Evolutionary conservation across 768 basidiomycete species (phyloP), one percentile per base, ranked within the genome.

Genomic region (Auriscalpium orientale): DNA sequence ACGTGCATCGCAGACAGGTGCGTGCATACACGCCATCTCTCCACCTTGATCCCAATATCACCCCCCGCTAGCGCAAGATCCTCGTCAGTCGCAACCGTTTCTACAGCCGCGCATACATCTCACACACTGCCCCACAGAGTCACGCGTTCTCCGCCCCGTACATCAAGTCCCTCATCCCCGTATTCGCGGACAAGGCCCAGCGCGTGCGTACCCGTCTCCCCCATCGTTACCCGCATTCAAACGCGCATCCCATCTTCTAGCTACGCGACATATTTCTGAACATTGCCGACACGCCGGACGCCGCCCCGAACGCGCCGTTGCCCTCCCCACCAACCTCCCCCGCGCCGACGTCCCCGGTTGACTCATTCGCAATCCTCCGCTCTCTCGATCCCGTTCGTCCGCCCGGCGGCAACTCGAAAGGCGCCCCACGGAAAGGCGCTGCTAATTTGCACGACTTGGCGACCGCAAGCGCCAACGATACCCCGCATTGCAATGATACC

Each of bases 171-270:
- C 65, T 82, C 15, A 70, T 72, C 0, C 83, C 82, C 4, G 74
- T 86, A 12, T 86, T 87, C 62, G 79, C 76, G 68, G 70, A 76
- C 18, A 84, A 83, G 60, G 81, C 85, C 18, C 70, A 82, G 66
- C 80, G 82, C 53, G 61, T 47, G 72, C 65, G 54, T 47, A 18
- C 20, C 49, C 40, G 35, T 18, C 36, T 16, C 50, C 37, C 50
- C 33, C 36, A 37, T 2, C 12, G 35, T 38, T 54, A 62, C 53
- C 20, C 33, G 33, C 34, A 47, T 10, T 28, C 28, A 7, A 28
- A 28, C 28, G 28, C 28, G 28, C 28, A 28, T 28, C 7, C 4
- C 28, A 28, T 28, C 28, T 28, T 28, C 28, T 56, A 82, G 81
- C 66, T 83, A 35, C 76, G 76, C 15, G 77, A 81, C 59, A 70